Evolutionary conservation across 495 filamentous ascomycete genomes (phyloP), one percentile per base, ranked within the genome.

Genomic region (Podospora tetraspora): DNA sequence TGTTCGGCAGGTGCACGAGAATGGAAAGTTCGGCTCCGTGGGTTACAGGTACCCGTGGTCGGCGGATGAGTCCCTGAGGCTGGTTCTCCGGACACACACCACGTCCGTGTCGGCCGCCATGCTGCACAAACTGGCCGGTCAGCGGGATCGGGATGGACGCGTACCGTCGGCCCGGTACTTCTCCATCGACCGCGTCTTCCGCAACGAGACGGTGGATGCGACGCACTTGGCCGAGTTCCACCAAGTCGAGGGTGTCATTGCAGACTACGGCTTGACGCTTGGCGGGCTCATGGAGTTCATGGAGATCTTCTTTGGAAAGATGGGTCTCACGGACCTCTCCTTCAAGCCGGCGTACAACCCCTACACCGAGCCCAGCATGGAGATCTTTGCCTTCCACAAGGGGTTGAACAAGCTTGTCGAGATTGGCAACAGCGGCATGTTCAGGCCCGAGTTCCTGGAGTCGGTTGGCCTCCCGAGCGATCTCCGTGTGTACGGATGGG

Each of bases 161-260:
- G 79, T 81, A 34, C 82, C 80, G 10, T 93, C 95, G 0, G 93
- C 93, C 13, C 87, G 93, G 63, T 97, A 96, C 82, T 99, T 99
- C 85, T 94, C 91, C 68, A 98, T 99, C 80, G 95, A 99, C 79
- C 88, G 94, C 34, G 95, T 99, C 68, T 99, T 99, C 88, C 68
- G 77, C 59, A 84, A 83, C 78, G 95, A 99, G 81, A 91, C 92
- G 7, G 94, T 99, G 69, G 95, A 98, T 76, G 93, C 93, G 22
- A 97, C 95, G 10, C 95, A 99, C 83, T 81, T 99, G 70, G 93
- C 93, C 16, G 94, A 99, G 82, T 99, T 99, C 87, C 95, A 98
- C 81, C 95, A 99, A 77, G 89, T 97, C 59, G 95, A 99, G 80
- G 95, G 95, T 76, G 94, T 99, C 67, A 97, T 98, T 83, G 95